Conservation (phyloP, 352 stramenopile species). For the Phytophthora idaei region DNA sequence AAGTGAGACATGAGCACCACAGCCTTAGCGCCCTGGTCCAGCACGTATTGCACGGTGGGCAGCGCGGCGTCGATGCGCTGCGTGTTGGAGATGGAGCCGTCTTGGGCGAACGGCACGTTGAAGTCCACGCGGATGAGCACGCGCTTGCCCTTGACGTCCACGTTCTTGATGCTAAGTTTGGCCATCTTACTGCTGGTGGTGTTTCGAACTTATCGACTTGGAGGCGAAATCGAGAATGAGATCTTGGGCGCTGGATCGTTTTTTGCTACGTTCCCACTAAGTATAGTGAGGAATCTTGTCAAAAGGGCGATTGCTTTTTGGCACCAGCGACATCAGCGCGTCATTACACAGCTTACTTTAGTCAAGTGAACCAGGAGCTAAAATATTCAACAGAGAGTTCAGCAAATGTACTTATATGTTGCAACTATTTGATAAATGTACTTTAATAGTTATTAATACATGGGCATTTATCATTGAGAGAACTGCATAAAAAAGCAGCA, state of each 20-base stretch:
- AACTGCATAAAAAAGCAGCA: background rate
- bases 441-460: no score
- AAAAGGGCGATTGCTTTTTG: constrained; percentile 16
- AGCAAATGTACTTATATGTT: no score
- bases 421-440: no score
- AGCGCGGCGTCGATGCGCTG: constrained; percentile 98
- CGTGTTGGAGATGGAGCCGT: constrained; percentile 97
- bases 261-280: background rate
- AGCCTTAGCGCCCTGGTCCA: constrained; percentile 97
- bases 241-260: constrained; percentile 17
- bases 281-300: constrained; percentile 23
- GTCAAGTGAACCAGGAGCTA: constrained; percentile 2
- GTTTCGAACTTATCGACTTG: constrained; percentile 19
- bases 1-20: constrained; percentile 99
- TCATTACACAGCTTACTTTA: constrained; percentile 8
- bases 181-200: constrained; percentile 44
- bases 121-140: constrained; percentile 99
- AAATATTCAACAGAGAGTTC: no score
- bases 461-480: no score
- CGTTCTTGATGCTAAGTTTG: constrained; percentile 92
- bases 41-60: constrained; percentile 97
- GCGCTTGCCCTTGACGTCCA: constrained; percentile 96
- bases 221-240: constrained; percentile 40
- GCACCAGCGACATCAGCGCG: background rate
- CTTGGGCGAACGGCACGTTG: constrained; percentile 96